Evolutionary conservation across 768 basidiomycete species (phyloP).

Genomic region (Terana coerulea): DNA sequence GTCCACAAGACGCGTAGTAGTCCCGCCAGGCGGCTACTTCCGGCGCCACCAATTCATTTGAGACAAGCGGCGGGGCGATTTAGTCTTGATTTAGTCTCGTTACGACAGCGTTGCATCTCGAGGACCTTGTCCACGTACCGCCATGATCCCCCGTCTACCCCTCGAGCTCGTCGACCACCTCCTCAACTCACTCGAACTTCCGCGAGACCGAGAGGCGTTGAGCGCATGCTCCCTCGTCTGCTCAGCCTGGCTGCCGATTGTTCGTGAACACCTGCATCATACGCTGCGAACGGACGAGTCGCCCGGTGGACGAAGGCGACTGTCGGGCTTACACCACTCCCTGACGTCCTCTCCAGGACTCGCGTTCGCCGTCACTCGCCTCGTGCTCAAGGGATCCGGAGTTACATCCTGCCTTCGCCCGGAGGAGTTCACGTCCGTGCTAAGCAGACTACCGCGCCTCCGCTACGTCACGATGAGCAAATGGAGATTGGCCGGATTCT

Average conservation of each 20-base stretch:
- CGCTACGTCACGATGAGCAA: too few species aligned
- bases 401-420: not conserved
- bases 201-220: not conserved
- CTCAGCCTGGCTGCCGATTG: not conserved
- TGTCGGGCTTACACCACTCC: not conserved
- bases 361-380: not conserved
- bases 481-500: too few species aligned
- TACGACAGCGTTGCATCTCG: too few species aligned
- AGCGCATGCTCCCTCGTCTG: not conserved
- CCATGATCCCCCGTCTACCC: not conserved
- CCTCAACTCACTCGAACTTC: not conserved
- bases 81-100: too few species aligned
- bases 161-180: not conserved
- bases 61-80: too few species aligned
- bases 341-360: not conserved
- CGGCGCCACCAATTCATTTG: too few species aligned
- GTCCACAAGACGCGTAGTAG: too few species aligned
- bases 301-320: not conserved
- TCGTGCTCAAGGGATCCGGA: not conserved
- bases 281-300: not conserved
- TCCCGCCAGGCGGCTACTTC: too few species aligned
- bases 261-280: not conserved
- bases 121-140: too few species aligned
- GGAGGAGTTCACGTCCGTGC: not conserved
- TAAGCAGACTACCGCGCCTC: not conserved